Percentiles rank a stretch among this genome's conserved stretches.
These are phyloP conservation scores for Trichoderma arundinaceum DNA, from an alignment of 2,329 filamentous ascomycete genomes.

Conservation along the genomic window DNA sequence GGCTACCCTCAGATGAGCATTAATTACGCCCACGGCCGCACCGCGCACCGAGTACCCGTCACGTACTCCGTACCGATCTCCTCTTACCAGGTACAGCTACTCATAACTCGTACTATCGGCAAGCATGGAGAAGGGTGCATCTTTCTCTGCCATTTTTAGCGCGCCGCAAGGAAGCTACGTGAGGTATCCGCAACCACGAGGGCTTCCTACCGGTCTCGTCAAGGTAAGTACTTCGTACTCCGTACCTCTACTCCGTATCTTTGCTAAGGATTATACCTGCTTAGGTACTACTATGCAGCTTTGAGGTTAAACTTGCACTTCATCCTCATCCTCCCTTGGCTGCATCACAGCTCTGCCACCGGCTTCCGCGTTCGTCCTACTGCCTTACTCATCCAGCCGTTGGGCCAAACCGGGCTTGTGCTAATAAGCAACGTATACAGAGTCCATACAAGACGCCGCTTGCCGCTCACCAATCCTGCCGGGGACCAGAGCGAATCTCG, in stretches of 20 bases:
- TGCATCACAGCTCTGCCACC: not conserved
- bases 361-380: too few species aligned
- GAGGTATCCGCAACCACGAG: slow-evolving; percentile 28
- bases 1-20: slow-evolving; percentile 2
- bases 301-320: too few species aligned
- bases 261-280: not conserved
- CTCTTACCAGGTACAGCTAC: slow-evolving; percentile 8
- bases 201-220: slow-evolving; percentile 13
- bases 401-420: not conserved
- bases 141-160: not conserved
- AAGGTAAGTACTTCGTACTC: slow-evolving; percentile 12
- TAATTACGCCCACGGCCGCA: slow-evolving; percentile 13
- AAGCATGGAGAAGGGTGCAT: not conserved
- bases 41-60: slow-evolving; percentile 21
- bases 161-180: slow-evolving; percentile 1
- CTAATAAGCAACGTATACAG: not conserved
- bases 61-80: slow-evolving; percentile 18
- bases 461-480: not conserved
- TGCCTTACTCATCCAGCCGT: too few species aligned
- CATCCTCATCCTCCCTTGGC: too few species aligned
- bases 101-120: not conserved
- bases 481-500: not conserved
- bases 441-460: not conserved
- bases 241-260: not conserved
- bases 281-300: too few species aligned